These are phyloP conservation scores for Mollisiaceae sp. DNA, from an alignment of 2,329 filamentous ascomycete genomes.

Conservation along the genomic window DNA sequence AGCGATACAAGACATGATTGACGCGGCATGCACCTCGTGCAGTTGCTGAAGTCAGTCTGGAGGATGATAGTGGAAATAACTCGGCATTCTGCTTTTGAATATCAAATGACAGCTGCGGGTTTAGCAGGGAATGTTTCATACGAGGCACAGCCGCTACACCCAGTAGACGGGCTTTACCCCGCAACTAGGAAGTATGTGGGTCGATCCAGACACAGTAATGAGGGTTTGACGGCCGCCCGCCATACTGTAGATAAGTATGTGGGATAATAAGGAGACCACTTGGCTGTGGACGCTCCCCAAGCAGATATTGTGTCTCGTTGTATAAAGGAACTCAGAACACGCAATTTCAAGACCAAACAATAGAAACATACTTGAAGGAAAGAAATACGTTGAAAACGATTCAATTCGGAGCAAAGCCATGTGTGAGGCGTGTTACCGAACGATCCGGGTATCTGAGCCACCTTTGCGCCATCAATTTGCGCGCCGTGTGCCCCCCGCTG, in stretches of 20 bases:
- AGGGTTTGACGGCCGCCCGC: background rate
- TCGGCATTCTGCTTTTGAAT: constrained; percentile 22
- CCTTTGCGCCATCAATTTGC: background rate
- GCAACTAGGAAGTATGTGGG: constrained; percentile 20
- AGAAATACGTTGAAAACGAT: background rate
- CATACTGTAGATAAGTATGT: background rate
- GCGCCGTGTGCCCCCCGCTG: constrained; percentile 19
- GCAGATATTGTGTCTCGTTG: background rate
- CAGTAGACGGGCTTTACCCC: constrained; percentile 22
- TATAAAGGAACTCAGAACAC: background rate
- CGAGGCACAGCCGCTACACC: constrained; percentile 17
- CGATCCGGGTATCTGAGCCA: constrained; percentile 18
- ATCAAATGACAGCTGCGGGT: constrained; percentile 23
- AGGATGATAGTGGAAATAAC: constrained; percentile 27
- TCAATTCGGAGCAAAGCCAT: background rate
- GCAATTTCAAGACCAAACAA: background rate
- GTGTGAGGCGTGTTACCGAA: constrained; percentile 13
- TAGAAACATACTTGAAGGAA: background rate
- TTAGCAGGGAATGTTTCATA: constrained; percentile 13
- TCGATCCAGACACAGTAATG: background rate
- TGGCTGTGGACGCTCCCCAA: background rate
- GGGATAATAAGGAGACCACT: background rate
- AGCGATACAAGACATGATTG: constrained; percentile 21
- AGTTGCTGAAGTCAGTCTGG: constrained; percentile 7
- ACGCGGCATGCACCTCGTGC: constrained; percentile 15